Evolutionary conservation across 257 asterid genomes (phyloP).

Genomic region (Ehretia macrophylla): DNA sequence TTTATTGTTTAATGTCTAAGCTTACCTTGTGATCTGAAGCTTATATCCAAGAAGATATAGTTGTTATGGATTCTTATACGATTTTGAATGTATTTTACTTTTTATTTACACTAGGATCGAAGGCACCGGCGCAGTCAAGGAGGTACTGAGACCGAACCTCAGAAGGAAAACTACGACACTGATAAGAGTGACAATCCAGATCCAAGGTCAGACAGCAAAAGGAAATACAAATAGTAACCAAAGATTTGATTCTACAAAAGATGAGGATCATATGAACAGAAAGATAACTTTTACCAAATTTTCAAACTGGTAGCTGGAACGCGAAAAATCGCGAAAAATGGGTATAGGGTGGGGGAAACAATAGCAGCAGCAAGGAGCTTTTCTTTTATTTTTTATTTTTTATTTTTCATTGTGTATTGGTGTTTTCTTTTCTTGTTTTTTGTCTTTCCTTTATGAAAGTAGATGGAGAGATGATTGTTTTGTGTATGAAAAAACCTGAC

Average conservation of each 20-base stretch:
- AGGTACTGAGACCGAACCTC: slow-evolving; percentile 62
- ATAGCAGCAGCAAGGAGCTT: background rate
- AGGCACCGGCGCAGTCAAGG: slow-evolving; percentile 71
- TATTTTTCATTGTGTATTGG: slow-evolving; percentile 2
- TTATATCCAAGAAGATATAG: too few relatives aligned
- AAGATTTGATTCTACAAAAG: background rate
- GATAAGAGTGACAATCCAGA: slow-evolving; percentile 80
- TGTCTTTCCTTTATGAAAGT: slow-evolving; percentile 14
- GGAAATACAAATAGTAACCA: slow-evolving; percentile 21
- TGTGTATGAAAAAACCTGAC: slow-evolving; percentile 11
- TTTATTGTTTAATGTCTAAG: too few relatives aligned
- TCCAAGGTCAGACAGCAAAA: slow-evolving; percentile 35
- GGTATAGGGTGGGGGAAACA: background rate
- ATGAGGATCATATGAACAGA: slow-evolving; percentile 11
- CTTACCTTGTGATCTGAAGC: too few relatives aligned
- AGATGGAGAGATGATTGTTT: slow-evolving; percentile 27
- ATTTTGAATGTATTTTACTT: background rate
- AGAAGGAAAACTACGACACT: slow-evolving; percentile 53
- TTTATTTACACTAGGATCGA: slow-evolving; percentile 53
- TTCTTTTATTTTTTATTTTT: background rate
- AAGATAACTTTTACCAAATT: slow-evolving; percentile 8
- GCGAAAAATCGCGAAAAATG: background rate
- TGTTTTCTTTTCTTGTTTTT: background rate
- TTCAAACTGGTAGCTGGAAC: slow-evolving; percentile 6
- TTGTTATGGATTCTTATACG: too few relatives aligned